phyloP scores from a whole-genome alignment of 2,329 filamentous ascomycete genomes.

The Clonostachys rhizophaga region DNA sequence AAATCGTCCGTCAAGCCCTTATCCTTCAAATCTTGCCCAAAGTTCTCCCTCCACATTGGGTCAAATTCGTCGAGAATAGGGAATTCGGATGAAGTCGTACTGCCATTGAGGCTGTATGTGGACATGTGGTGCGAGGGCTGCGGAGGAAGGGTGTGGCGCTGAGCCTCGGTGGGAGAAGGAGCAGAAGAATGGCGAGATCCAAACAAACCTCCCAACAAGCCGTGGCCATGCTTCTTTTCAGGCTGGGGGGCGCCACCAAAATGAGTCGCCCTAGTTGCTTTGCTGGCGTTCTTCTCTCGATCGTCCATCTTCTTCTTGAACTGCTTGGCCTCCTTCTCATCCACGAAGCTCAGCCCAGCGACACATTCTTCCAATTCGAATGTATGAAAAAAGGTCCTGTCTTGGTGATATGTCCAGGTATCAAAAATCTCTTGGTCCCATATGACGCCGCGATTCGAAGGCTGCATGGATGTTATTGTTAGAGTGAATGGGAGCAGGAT shows the following conservation, averaged over 20 bases:
- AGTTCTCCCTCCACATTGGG: slow-evolving; percentile 60
- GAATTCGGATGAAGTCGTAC: slow-evolving; percentile 47
- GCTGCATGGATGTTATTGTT: slow-evolving; percentile 36
- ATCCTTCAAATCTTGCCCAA: slow-evolving; percentile 57
- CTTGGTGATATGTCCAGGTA: slow-evolving; percentile 90
- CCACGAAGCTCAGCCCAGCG: slow-evolving; percentile 85
- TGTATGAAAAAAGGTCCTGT: slow-evolving; percentile 94
- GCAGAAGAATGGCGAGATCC: slow-evolving; percentile 56
- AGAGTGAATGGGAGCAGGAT: neutral
- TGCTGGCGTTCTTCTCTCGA: slow-evolving; percentile 90
- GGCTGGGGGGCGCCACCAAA: slow-evolving; percentile 54
- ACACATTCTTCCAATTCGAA: slow-evolving; percentile 94
- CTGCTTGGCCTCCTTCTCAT: slow-evolving; percentile 95
- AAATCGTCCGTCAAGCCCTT: slow-evolving; percentile 63
- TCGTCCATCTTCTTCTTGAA: slow-evolving; percentile 98
- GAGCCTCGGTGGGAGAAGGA: slow-evolving; percentile 52
- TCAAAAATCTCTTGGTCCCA: slow-evolving; percentile 99
- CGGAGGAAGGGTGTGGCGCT: slow-evolving; percentile 32
- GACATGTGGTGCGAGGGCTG: slow-evolving; percentile 30
- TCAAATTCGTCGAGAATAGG: slow-evolving; percentile 60
- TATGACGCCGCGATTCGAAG: slow-evolving; percentile 77
- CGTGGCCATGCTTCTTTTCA: slow-evolving; percentile 28
- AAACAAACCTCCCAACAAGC: slow-evolving; percentile 56
- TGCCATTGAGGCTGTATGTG: slow-evolving; percentile 39
- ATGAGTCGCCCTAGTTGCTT: slow-evolving; percentile 74